A percentile compares a stretch with the other conserved stretches of the same genome.
Evolutionary conservation across 495 filamentous ascomycete species (phyloP).

Genomic region (Zalerion maritima): DNA sequence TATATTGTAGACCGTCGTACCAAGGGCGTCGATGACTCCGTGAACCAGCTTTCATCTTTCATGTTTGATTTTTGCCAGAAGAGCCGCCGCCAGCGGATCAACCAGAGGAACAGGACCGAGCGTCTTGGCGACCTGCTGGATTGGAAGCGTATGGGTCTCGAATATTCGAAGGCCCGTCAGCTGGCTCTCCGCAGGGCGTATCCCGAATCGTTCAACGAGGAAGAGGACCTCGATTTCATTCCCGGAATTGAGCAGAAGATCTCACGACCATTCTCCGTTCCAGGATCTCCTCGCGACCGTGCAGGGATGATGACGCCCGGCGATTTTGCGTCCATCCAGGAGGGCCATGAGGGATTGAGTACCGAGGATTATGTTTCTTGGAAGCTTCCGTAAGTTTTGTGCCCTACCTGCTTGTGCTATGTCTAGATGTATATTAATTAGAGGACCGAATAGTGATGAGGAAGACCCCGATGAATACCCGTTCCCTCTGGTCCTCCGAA

Average conservation of each 20-base stretch:
- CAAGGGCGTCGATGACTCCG: constrained; percentile 94
- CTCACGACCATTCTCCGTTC: constrained; percentile 80
- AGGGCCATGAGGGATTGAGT: constrained; percentile 80
- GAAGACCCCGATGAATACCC: constrained; percentile 90
- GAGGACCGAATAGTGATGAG: constrained; percentile 53
- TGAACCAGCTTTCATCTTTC: constrained; percentile 81
- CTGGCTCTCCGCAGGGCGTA: constrained; percentile 86
- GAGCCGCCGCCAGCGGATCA: constrained; percentile 90
- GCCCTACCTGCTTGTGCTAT: neutral
- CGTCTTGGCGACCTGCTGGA: constrained; percentile 86
- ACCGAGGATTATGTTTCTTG: constrained; percentile 97
- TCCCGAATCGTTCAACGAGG: constrained; percentile 62
- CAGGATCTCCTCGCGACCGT: constrained; percentile 78
- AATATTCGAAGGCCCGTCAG: constrained; percentile 95
- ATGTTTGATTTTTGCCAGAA: constrained; percentile 96
- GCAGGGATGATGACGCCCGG: constrained; percentile 98
- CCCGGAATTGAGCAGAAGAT: constrained; percentile 85
- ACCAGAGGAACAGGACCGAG: constrained; percentile 96
- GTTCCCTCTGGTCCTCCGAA: constrained; percentile 71
- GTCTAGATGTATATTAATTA: constrained; percentile 6
- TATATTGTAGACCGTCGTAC: constrained; percentile 93
- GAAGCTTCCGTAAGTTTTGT: constrained; percentile 78
- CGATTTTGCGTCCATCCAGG: constrained; percentile 91
- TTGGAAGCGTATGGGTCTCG: constrained; percentile 99
- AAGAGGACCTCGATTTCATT: constrained; percentile 71